Percentiles rank a stretch among this genome's conserved stretches.
Conservation (phyloP, 2,329 filamentous ascomycete genomes). For the Spiromastix sp. region DNA sequence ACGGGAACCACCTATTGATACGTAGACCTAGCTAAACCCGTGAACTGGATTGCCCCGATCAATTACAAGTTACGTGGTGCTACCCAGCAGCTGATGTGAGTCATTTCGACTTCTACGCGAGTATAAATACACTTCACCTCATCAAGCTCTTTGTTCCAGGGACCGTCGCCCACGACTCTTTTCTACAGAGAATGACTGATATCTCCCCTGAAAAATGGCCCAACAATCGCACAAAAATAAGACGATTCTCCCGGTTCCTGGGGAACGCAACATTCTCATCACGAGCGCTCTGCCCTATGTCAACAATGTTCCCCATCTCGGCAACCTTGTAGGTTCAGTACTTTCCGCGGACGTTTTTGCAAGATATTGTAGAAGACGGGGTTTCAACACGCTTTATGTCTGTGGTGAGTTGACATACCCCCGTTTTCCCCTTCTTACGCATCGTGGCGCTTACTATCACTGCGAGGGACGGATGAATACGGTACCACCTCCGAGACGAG, state of each 20-base stretch:
- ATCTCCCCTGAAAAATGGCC: too few relatives aligned
- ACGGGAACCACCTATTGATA: too few relatives aligned
- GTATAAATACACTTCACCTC: neutral
- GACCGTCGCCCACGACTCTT: neutral
- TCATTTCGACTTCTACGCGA: neutral
- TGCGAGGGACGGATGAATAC: conserved; percentile 40
- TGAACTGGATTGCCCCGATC: too few relatives aligned
- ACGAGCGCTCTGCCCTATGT: conserved; percentile 47
- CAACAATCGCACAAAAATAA: too few relatives aligned
- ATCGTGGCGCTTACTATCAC: neutral
- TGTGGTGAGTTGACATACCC: conserved; percentile 31
- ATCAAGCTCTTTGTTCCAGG: neutral
- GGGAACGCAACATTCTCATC: conserved; percentile 41
- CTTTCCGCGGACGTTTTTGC: conserved; percentile 42
- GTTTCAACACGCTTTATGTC: conserved; percentile 41
- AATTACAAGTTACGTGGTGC: neutral
- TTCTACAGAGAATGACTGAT: neutral
- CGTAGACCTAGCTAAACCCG: too few relatives aligned
- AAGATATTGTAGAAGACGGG: conserved; percentile 40
- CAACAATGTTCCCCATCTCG: conserved; percentile 46
- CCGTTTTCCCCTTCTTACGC: neutral
- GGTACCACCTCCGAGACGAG: conserved; percentile 46
- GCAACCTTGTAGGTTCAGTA: conserved; percentile 40
- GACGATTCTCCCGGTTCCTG: neutral
- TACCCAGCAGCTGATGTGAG: neutral